Evolutionary conservation across 768 basidiomycete species (phyloP).

Genomic region (Pholiota molesta): DNA sequence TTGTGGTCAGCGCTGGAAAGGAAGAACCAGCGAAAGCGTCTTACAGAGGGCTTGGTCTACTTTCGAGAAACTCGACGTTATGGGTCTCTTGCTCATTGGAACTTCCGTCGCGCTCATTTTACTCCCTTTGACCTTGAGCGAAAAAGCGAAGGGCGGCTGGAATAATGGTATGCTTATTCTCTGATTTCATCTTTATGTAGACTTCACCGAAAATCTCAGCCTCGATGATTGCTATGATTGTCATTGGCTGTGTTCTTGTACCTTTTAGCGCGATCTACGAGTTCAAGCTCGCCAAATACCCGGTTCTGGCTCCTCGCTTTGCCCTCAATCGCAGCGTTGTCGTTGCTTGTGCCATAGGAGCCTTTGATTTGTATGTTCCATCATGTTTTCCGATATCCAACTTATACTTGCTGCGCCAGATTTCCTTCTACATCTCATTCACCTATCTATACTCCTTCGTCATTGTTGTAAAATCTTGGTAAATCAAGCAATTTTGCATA

Average conservation of each 20-base stretch:
- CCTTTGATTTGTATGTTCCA: conserved; percentile 57
- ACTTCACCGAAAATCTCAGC: conserved; percentile 31
- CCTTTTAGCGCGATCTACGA: conserved; percentile 50
- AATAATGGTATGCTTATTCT: conserved; percentile 43
- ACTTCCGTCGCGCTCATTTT: conserved; percentile 53
- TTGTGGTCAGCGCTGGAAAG: conserved; percentile 22
- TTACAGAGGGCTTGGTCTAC: background rate
- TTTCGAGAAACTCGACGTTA: conserved; percentile 60
- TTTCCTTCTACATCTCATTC: conserved; percentile 69
- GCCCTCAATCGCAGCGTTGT: conserved; percentile 60
- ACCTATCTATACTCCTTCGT: conserved; percentile 78
- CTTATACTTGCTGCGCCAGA: conserved; percentile 32
- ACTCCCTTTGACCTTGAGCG: conserved; percentile 54
- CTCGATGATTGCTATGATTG: conserved; percentile 54
- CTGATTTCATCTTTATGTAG: background rate
- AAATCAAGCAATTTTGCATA: conserved; percentile 2
- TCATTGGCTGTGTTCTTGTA: conserved; percentile 46
- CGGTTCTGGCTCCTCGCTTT: conserved; percentile 66
- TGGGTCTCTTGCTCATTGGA: conserved; percentile 56
- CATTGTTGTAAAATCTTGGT: conserved; percentile 54
- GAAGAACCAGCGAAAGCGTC: conserved; percentile 11
- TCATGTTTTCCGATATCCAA: background rate
- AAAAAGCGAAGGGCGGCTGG: conserved; percentile 43
- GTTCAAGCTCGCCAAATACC: conserved; percentile 51
- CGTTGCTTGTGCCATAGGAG: conserved; percentile 58